phyloP scores from a whole-genome alignment of 495 filamentous ascomycete species.

The Aspergillus heteromorphus region DNA sequence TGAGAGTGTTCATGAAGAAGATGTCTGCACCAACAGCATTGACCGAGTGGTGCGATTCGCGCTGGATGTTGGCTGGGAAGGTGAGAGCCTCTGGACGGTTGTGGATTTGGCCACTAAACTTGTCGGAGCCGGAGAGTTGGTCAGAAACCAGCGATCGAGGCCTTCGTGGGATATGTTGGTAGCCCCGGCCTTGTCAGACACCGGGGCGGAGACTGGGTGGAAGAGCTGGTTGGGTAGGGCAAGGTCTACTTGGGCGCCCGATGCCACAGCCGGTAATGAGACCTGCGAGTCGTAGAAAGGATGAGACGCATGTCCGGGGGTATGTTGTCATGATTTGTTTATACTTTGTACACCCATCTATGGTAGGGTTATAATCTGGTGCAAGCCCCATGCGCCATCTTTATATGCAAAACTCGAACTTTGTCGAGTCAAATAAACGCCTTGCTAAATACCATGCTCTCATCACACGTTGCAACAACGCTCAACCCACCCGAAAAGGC shows the following conservation, averaged over 20 bases:
- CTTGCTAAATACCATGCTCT: slow-evolving; percentile 10
- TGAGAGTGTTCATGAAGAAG: slow-evolving; percentile 11
- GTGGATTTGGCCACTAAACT: slow-evolving; percentile 24
- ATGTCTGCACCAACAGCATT: slow-evolving; percentile 11
- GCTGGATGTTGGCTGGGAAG: slow-evolving; percentile 38
- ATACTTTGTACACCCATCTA: background rate
- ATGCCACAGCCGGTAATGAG: background rate
- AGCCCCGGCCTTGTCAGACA: background rate
- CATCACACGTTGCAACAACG: slow-evolving; percentile 1
- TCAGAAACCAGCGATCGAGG: slow-evolving; percentile 1
- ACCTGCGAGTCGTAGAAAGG: background rate
- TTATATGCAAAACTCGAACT: background rate
- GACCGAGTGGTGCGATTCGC: slow-evolving; percentile 30
- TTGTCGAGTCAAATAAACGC: slow-evolving; percentile 1
- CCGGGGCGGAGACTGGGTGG: slow-evolving; percentile 17
- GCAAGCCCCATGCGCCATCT: background rate
- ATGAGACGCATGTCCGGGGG: background rate
- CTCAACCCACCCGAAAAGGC: background rate
- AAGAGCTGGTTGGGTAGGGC: slow-evolving; percentile 24
- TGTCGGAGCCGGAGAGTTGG: slow-evolving; percentile 18
- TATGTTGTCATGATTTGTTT: background rate
- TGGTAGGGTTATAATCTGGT: background rate
- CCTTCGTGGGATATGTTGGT: slow-evolving; percentile 2
- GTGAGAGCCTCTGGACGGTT: slow-evolving; percentile 44
- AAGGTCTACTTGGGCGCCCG: slow-evolving; percentile 20